Conservation (phyloP, 352 stramenopile genomes). For the Paralagenidium karlingii region DNA sequence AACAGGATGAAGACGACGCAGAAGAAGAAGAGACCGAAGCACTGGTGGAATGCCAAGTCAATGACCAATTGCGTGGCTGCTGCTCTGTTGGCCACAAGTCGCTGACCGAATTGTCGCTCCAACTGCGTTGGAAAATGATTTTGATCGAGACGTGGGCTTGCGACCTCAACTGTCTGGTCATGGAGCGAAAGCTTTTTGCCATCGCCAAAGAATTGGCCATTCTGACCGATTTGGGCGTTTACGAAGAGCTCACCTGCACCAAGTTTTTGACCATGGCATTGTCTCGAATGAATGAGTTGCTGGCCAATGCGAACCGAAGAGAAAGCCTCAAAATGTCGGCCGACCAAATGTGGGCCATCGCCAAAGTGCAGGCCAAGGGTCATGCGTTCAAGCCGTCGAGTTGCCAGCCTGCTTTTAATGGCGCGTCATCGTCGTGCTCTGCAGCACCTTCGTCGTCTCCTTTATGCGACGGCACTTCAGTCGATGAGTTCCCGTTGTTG, state of each 20-base stretch:
- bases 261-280: conserved; percentile 63
- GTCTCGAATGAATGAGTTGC: conserved; percentile 42
- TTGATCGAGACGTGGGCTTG: conserved; percentile 70
- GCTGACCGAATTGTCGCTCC: too few relatives aligned
- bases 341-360: conserved; percentile 66
- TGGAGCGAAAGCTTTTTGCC: conserved; percentile 71
- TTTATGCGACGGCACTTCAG: too few relatives aligned
- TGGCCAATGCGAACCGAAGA: conserved; percentile 39
- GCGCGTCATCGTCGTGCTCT: too few relatives aligned
- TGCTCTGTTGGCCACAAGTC: too few relatives aligned
- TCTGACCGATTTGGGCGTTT: conserved; percentile 59
- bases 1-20: too few relatives aligned
- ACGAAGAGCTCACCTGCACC: conserved; percentile 62
- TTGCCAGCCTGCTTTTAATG: too few relatives aligned
- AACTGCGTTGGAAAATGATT: conserved; percentile 80
- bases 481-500: conserved; percentile 47
- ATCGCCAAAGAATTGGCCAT: conserved; percentile 75
- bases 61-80: too few relatives aligned
- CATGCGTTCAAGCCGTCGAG: conserved; percentile 19
- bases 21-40: too few relatives aligned
- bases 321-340: conserved; percentile 55
- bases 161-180: conserved; percentile 80
- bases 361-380: conserved; percentile 51
- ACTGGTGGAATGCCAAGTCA: too few relatives aligned
- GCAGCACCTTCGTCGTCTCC: too few relatives aligned